Percentiles rank a stretch among this genome's conserved stretches.
Conservation (phyloP, 163 green algal genomes). For the Coccomyxa subellipsoidea region DNA sequence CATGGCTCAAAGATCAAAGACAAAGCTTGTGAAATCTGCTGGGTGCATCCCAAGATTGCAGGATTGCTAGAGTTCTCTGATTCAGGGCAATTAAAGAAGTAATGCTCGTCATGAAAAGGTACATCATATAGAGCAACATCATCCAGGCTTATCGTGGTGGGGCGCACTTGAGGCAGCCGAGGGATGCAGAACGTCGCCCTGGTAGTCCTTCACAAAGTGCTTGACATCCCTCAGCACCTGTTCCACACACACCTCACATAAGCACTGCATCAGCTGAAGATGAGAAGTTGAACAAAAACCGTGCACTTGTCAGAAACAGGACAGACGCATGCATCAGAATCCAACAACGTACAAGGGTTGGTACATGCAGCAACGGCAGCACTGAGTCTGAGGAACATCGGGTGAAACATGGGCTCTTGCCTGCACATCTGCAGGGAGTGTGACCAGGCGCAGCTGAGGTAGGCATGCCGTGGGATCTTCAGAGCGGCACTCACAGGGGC, state of each 20-base stretch:
- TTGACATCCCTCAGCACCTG: conserved; percentile 82
- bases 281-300: too few relatives aligned
- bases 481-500: neutral
- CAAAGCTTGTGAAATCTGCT: too few relatives aligned
- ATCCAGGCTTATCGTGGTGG: neutral
- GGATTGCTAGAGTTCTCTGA: neutral
- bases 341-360: too few relatives aligned
- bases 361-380: too few relatives aligned
- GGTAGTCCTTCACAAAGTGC: conserved; percentile 85
- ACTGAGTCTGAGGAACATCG: too few relatives aligned
- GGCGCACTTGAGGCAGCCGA: neutral
- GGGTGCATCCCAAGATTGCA: too few relatives aligned
- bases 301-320: neutral
- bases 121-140: neutral
- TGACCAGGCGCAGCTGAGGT: neutral
- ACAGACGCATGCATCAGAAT: neutral
- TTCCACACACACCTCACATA: too few relatives aligned
- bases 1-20: too few relatives aligned
- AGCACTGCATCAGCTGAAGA: too few relatives aligned
- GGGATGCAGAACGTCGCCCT: conserved; percentile 21
- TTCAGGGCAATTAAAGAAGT: neutral
- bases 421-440: neutral
- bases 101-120: neutral
- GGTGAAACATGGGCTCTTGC: too few relatives aligned
- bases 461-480: neutral